Percentiles rank a stretch among this genome's conserved stretches.
phyloP scores from a whole-genome alignment of 495 filamentous ascomycete species.

The Venustampulla echinocandica region DNA sequence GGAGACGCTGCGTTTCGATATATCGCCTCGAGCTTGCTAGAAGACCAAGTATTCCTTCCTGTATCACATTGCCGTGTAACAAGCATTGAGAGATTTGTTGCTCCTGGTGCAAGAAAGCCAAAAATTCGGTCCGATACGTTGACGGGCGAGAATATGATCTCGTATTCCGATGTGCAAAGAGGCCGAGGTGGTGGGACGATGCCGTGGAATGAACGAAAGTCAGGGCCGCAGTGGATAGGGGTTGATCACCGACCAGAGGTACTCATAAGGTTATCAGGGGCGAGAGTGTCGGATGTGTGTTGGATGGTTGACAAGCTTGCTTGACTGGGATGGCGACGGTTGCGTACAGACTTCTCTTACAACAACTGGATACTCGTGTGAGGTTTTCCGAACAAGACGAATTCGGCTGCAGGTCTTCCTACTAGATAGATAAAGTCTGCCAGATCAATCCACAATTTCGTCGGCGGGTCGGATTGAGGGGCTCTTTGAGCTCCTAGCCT shows the following conservation, averaged over 20 bases:
- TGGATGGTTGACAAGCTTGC: constrained; percentile 8
- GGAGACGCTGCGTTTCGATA: constrained; percentile 41
- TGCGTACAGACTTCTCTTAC: constrained; percentile 7
- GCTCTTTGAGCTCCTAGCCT: constrained; percentile 13
- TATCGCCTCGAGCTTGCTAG: constrained; percentile 45
- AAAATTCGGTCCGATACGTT: constrained; percentile 3
- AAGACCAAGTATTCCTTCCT: constrained; percentile 50
- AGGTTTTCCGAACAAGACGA: constrained; percentile 6
- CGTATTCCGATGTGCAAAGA: background rate
- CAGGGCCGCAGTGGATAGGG: constrained; percentile 11
- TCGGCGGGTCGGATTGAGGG: constrained; percentile 9
- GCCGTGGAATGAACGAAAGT: constrained; percentile 21
- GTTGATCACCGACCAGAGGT: constrained; percentile 18
- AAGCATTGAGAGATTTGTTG: constrained; percentile 40
- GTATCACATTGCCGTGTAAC: constrained; percentile 48
- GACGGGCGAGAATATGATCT: background rate
- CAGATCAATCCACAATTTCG: constrained; percentile 13
- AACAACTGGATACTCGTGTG: constrained; percentile 1
- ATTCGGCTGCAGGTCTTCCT: constrained; percentile 1
- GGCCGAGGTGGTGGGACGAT: constrained; percentile 3
- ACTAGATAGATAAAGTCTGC: constrained; percentile 16
- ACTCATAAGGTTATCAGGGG: constrained; percentile 19
- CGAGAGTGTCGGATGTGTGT: background rate
- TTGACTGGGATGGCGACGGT: background rate
- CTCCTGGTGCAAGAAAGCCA: constrained; percentile 12